Conservation (phyloP, 2,329 filamentous ascomycete genomes). For the Talaromyces sp. region DNA sequence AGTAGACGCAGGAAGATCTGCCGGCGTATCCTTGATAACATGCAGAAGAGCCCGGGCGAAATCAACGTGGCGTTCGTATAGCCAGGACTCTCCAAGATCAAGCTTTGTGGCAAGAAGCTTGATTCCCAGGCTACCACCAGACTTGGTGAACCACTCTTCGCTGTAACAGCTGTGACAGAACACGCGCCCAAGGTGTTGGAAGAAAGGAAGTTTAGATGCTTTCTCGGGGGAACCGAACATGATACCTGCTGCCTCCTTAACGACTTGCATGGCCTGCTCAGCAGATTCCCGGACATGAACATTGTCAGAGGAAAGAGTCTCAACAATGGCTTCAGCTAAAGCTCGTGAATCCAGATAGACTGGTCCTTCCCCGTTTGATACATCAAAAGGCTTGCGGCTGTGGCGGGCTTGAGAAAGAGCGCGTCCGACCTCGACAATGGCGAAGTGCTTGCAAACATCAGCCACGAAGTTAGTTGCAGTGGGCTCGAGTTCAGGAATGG, state of each 20-base stretch:
- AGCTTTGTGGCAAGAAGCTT: slow-evolving; percentile 83
- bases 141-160: slow-evolving; percentile 98
- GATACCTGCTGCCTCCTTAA: slow-evolving; percentile 73
- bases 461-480: slow-evolving; percentile 75
- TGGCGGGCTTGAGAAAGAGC: slow-evolving; percentile 82
- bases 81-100: slow-evolving; percentile 80
- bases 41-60: slow-evolving; percentile 91
- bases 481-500: slow-evolving; percentile 75
- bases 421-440: slow-evolving; percentile 83
- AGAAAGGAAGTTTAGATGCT: slow-evolving; percentile 79
- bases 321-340: slow-evolving; percentile 85
- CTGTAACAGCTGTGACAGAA: slow-evolving; percentile 96
- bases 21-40: slow-evolving; percentile 97
- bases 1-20: slow-evolving; percentile 89
- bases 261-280: slow-evolving; percentile 73
- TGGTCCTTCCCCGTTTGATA: slow-evolving; percentile 81
- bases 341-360: slow-evolving; percentile 84
- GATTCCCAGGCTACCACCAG: slow-evolving; percentile 88
- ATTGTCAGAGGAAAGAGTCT: slow-evolving; percentile 85
- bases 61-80: slow-evolving; percentile 79
- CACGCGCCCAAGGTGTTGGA: slow-evolving; percentile 75
- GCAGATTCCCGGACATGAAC: slow-evolving; percentile 79
- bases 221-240: slow-evolving; percentile 77
- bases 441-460: slow-evolving; percentile 86
- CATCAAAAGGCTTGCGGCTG: slow-evolving; percentile 76